Conservation (phyloP, 768 basidiomycete genomes). For the Obba rivulosa region DNA sequence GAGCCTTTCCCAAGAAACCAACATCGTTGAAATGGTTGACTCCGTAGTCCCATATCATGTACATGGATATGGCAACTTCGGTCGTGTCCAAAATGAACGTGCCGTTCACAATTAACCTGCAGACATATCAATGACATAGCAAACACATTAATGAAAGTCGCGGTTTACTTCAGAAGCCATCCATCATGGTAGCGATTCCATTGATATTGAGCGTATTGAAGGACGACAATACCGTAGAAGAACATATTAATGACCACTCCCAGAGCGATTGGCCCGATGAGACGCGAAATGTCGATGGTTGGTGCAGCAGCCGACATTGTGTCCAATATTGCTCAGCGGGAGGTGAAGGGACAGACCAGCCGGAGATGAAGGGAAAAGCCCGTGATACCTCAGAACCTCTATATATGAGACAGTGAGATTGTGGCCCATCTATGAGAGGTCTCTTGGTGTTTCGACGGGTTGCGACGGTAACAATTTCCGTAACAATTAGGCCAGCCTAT, state of each 20-base stretch:
- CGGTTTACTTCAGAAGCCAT: not conserved
- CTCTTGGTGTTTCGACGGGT: too few relatives aligned
- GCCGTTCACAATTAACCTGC: constrained; percentile 2
- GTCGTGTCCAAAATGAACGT: constrained; percentile 1
- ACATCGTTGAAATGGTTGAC: constrained; percentile 1
- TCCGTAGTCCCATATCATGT: not conserved
- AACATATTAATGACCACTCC: constrained; percentile 3
- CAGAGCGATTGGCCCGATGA: constrained; percentile 2
- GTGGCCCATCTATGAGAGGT: too few relatives aligned
- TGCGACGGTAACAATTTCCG: too few relatives aligned
- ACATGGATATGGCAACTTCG: not conserved
- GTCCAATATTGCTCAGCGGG: too few relatives aligned
- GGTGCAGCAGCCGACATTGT: too few relatives aligned
- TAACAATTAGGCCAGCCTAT: too few relatives aligned
- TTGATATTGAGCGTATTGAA: constrained; percentile 4
- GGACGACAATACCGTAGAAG: constrained; percentile 3
- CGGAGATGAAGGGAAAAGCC: too few relatives aligned
- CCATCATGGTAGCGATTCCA: not conserved
- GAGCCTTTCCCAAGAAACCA: not conserved
- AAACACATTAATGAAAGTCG: too few relatives aligned
- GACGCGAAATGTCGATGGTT: not conserved
- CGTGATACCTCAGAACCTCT: too few relatives aligned
- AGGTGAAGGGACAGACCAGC: too few relatives aligned
- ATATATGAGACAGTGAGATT: too few relatives aligned
- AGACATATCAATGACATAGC: not conserved